Conservation (phyloP, 805 yeast genomes). For the Scheffersomyces spartinae region DNA sequence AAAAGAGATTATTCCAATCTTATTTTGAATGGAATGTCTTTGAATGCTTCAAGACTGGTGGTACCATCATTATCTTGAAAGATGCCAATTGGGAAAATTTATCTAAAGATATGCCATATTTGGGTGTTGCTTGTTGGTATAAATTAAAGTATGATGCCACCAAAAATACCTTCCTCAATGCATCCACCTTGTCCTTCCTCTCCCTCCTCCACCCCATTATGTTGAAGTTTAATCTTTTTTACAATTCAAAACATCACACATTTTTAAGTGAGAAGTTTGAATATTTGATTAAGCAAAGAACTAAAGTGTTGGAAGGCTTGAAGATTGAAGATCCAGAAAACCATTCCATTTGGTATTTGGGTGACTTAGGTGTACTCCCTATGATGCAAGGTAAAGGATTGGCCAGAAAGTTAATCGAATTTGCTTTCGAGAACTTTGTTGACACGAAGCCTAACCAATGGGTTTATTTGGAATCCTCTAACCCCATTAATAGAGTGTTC, state of each 20-base stretch:
- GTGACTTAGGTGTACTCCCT: slow-evolving; percentile 48
- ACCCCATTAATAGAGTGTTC: slow-evolving; percentile 39
- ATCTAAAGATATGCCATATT: slow-evolving; percentile 31
- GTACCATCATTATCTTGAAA: slow-evolving; percentile 41
- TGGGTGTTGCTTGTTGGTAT: slow-evolving; percentile 43
- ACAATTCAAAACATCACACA: slow-evolving; percentile 30
- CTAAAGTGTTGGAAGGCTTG: slow-evolving; percentile 30
- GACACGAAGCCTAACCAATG: slow-evolving; percentile 14
- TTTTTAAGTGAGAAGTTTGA: slow-evolving; percentile 40
- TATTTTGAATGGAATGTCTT: slow-evolving; percentile 43
- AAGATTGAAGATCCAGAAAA: slow-evolving; percentile 14
- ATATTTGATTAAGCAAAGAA: slow-evolving; percentile 31
- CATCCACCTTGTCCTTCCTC: background rate
- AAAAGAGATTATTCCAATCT: slow-evolving; percentile 34
- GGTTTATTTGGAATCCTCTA: slow-evolving; percentile 46
- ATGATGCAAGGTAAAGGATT: slow-evolving; percentile 49
- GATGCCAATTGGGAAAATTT: slow-evolving; percentile 29
- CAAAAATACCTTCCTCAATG: background rate
- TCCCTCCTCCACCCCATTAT: slow-evolving; percentile 8
- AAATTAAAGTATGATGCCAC: slow-evolving; percentile 10
- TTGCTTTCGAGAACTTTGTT: slow-evolving; percentile 36
- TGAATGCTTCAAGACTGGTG: slow-evolving; percentile 38
- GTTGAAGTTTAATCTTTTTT: slow-evolving; percentile 25
- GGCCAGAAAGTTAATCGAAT: slow-evolving; percentile 39
- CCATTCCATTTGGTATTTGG: slow-evolving; percentile 41